Evolutionary conservation across 208 protist genomes (phyloP), one percentile per base, ranked within the genome.

Genomic region (Leishmania guyanensis): DNA sequence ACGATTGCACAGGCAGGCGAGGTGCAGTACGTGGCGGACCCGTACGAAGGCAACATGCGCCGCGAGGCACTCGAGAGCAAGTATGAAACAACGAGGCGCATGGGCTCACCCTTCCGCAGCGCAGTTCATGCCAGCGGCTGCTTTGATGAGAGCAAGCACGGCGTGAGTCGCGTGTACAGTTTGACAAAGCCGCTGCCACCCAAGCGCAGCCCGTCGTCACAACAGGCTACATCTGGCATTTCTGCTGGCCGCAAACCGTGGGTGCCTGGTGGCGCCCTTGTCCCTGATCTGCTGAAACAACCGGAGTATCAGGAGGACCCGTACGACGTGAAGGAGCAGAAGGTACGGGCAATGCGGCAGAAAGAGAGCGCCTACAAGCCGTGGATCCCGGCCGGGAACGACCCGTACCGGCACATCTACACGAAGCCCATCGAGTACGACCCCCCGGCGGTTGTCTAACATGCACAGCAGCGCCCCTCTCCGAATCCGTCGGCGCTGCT

Each of bases 271-370:
- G 93, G 91, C 75, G 89, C 91, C 1, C 84, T 97, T 5, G 80
- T 87, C 65, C 92, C 88, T 70, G 90, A 95, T 10, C 88, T 96
- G 39, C 92, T 88, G 39, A 89, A 91, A 62, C 87, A 84, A 77
- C 94, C 93, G 5, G 92, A 96, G 86, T 98, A 98, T 76, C 89
- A 93, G 80, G 94, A 97, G 84, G 96, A 98, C 79, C 96, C 96
- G 46, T 91, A 92, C 77, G 92, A 98, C 39, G 78, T 94, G 65
- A 97, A 97, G 87, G 95, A 97, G 82, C 88, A 88, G 64, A 86
- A 78, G 69, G 65, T 89, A 46, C 92, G 90, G 20, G 89, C 93
- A 84, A 81, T 86, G 77, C 84, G 87, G 53, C 83, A 89, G 83
- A 84, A 84, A 86, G 91, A 97, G 80, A 85, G 90, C 58, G 56